Conservation (phyloP, 805 yeast genomes). For the Kazachstania viticola region DNA sequence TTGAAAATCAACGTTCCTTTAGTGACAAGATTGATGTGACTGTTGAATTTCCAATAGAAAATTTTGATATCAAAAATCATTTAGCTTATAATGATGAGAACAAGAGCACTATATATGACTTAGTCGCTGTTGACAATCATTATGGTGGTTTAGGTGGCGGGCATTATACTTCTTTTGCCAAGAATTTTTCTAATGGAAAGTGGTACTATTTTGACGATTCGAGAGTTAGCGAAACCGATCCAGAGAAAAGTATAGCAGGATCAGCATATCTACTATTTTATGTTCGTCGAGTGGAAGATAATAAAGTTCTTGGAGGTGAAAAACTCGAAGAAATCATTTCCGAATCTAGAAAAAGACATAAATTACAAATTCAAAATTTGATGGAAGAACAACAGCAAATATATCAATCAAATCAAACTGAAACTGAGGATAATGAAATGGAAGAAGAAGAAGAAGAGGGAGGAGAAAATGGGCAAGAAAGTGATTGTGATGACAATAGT, state of each 20-base stretch:
- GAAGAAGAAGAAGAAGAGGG: constrained; percentile 6
- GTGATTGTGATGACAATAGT: too few species aligned
- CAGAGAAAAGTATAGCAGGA: constrained; percentile 51
- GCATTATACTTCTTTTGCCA: constrained; percentile 85
- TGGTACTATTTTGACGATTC: constrained; percentile 94
- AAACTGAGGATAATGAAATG: constrained; percentile 9
- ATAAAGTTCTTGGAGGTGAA: constrained; percentile 35
- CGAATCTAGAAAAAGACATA: constrained; percentile 30
- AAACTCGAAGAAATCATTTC: constrained; percentile 31
- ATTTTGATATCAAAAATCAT: constrained; percentile 58
- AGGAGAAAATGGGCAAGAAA: constrained; percentile 5
- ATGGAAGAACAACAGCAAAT: constrained; percentile 15
- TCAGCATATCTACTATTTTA: constrained; percentile 86
- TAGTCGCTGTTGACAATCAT: constrained; percentile 90
- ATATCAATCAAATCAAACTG: constrained; percentile 17
- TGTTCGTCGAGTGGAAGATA: constrained; percentile 37
- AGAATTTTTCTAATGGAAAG: constrained; percentile 58
- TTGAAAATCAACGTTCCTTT: constrained; percentile 71
- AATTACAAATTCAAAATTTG: constrained; percentile 13
- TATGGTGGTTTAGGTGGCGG: constrained; percentile 97
- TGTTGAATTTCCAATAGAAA: constrained; percentile 80
- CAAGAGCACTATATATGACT: constrained; percentile 49
- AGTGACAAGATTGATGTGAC: constrained; percentile 81
- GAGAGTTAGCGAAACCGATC: constrained; percentile 48
- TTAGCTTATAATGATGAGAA: constrained; percentile 29